Conservation (phyloP, 2,329 filamentous ascomycete species). For the Pseudonectria foliicola region DNA sequence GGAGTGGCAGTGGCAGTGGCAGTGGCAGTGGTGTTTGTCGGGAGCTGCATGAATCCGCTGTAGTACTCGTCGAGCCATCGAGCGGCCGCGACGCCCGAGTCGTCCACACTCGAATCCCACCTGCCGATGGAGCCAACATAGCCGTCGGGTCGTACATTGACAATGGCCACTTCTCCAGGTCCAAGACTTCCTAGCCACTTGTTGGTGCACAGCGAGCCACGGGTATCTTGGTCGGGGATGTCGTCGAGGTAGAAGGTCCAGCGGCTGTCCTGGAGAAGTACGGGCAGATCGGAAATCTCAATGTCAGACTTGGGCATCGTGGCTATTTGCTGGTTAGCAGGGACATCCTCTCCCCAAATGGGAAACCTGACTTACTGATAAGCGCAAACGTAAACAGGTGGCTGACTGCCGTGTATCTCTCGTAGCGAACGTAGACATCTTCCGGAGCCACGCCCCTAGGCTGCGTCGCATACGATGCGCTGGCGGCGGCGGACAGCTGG, state of each 20-base stretch:
- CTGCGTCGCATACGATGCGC: conserved; percentile 53
- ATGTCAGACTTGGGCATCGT: conserved; percentile 55
- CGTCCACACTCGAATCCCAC: conserved; percentile 45
- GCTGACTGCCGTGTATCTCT: conserved; percentile 62
- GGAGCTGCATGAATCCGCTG: conserved; percentile 46
- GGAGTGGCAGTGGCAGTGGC: too few relatives aligned
- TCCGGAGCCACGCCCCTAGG: conserved; percentile 50
- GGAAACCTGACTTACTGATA: conserved; percentile 46
- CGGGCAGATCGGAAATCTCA: conserved; percentile 59
- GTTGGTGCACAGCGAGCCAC: conserved; percentile 49
- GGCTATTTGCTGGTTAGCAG: conserved; percentile 29
- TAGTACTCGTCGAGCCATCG: conserved; percentile 50
- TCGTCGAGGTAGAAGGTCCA: conserved; percentile 71
- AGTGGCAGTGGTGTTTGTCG: too few relatives aligned
- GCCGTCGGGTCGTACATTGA: conserved; percentile 66
- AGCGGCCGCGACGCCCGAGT: conserved; percentile 44
- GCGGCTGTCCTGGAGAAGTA: conserved; percentile 53
- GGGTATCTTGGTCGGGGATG: conserved; percentile 47
- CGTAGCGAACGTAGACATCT: conserved; percentile 60
- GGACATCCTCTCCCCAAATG: background rate
- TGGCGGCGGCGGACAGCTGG: conserved; percentile 51
- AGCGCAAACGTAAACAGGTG: conserved; percentile 62
- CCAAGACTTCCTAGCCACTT: conserved; percentile 61
- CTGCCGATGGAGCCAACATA: conserved; percentile 61
- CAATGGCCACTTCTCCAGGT: conserved; percentile 51